A percentile compares a stretch with the other conserved stretches of the same genome.
These are phyloP conservation scores for Pseudogymnoascus sp. DNA, from an alignment of 2,329 filamentous ascomycete genomes.

Conservation along the genomic window DNA sequence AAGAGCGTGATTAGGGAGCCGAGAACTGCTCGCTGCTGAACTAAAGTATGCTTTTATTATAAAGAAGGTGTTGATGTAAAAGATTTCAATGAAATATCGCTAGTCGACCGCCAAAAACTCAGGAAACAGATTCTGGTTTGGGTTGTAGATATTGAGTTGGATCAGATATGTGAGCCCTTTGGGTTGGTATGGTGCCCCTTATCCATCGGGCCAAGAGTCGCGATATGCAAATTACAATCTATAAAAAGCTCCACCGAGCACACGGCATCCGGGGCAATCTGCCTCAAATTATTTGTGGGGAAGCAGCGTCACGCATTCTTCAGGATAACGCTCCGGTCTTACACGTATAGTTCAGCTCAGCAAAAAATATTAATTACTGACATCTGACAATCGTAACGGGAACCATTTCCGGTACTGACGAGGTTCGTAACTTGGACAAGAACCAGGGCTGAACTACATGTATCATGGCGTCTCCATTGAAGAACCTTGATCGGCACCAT, in stretches of 20 bases:
- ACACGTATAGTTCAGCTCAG: background rate
- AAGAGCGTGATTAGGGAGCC: background rate
- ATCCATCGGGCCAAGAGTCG: slow-evolving; percentile 8
- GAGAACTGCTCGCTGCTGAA: background rate
- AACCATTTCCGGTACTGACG: background rate
- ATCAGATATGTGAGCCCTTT: slow-evolving; percentile 5
- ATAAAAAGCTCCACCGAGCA: slow-evolving; percentile 8
- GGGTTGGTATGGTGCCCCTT: background rate
- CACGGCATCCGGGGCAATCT: slow-evolving; percentile 6
- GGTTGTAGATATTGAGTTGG: slow-evolving; percentile 5
- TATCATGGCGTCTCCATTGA: slow-evolving; percentile 2
- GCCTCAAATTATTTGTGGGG: slow-evolving; percentile 8
- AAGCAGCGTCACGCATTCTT: slow-evolving; percentile 1
- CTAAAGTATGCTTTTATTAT: background rate
- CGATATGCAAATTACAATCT: slow-evolving; percentile 10
- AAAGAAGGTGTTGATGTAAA: background rate
- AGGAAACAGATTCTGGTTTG: background rate
- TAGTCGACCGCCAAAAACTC: background rate
- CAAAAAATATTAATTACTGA: background rate
- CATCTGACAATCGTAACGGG: background rate
- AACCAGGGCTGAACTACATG: background rate
- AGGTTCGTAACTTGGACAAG: background rate
- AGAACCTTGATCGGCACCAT: background rate
- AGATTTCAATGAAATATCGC: background rate
- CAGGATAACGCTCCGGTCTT: background rate